Conservation (phyloP, 768 basidiomycete species). For the Pisolithus sp. region DNA sequence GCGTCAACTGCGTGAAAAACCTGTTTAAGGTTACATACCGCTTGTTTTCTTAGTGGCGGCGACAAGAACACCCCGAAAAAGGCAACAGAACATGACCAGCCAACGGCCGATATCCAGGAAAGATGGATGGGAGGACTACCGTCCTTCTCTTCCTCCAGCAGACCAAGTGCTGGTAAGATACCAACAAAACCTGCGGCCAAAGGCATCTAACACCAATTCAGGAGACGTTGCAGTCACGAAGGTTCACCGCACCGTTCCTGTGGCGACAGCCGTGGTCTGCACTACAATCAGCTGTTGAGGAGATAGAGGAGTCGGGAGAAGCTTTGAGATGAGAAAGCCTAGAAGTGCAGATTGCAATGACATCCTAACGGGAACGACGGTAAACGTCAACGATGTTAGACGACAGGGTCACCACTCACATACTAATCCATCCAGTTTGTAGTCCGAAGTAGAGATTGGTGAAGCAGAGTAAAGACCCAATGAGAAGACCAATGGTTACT, state of each 20-base stretch:
- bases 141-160: slow-evolving; percentile 70
- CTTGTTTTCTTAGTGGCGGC: slow-evolving; percentile 90
- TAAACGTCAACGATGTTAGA: neutral
- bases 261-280: slow-evolving; percentile 94
- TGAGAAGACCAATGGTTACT: slow-evolving; percentile 69
- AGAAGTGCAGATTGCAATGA: slow-evolving; percentile 91
- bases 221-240: neutral
- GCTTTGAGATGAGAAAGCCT: slow-evolving; percentile 77
- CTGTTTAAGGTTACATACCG: slow-evolving; percentile 45
- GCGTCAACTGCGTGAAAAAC: slow-evolving; percentile 3
- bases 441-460: slow-evolving; percentile 88
- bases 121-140: slow-evolving; percentile 71
- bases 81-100: slow-evolving; percentile 87
- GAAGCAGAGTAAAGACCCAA: slow-evolving; percentile 85
- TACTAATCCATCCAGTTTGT: slow-evolving; percentile 87
- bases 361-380: slow-evolving; percentile 54
- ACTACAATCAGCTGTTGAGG: slow-evolving; percentile 91
- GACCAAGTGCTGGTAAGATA: slow-evolving; percentile 81
- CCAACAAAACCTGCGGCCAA: slow-evolving; percentile 87
- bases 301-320: slow-evolving; percentile 68
- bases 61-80: slow-evolving; percentile 99
- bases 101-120: slow-evolving; percentile 65
- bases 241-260: slow-evolving; percentile 49
- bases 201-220: slow-evolving; percentile 49
- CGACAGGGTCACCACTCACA: slow-evolving; percentile 38